phyloP scores from a whole-genome alignment of 805 yeast genomes.

The Metschnikowia lochheadii region DNA sequence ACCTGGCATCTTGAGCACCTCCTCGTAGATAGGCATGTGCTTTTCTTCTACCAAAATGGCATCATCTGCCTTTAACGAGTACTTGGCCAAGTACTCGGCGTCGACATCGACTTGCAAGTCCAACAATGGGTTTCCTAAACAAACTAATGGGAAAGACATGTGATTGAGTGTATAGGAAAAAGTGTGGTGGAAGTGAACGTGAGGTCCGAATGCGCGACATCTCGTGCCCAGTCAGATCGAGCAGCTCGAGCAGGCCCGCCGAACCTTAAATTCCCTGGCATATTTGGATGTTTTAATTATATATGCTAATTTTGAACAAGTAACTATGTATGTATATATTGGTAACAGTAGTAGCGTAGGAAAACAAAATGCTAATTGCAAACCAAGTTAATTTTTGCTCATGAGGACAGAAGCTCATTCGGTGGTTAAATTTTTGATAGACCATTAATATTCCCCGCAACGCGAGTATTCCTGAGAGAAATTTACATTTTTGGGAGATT shows the following conservation, averaged over 20 bases:
- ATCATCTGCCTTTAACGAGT: conserved; percentile 83
- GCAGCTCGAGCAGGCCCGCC: no score
- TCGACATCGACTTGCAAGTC: conserved; percentile 80
- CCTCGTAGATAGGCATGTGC: conserved; percentile 83
- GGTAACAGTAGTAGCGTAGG: no score
- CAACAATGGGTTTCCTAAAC: conserved; percentile 89
- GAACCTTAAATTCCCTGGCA: not conserved
- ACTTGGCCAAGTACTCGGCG: conserved; percentile 67
- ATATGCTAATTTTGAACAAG: no score
- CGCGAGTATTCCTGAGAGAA: no score
- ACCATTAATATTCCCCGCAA: no score
- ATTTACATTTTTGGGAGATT: no score
- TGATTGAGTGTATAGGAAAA: conserved; percentile 3
- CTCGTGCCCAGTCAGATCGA: not conserved
- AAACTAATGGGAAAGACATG: conserved; percentile 68
- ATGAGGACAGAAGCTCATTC: no score
- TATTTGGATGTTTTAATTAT: no score
- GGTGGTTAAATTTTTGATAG: no score
- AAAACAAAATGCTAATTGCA: no score
- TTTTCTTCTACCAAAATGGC: conserved; percentile 84
- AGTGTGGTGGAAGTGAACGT: not conserved
- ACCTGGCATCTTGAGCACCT: conserved; percentile 57
- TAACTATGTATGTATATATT: no score
- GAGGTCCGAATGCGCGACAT: not conserved
- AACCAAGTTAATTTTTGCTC: no score